Base-by-base conservation (phyloP, 2,329 filamentous ascomycete genomes). In the Chaetomiaceae sp. region DNA sequence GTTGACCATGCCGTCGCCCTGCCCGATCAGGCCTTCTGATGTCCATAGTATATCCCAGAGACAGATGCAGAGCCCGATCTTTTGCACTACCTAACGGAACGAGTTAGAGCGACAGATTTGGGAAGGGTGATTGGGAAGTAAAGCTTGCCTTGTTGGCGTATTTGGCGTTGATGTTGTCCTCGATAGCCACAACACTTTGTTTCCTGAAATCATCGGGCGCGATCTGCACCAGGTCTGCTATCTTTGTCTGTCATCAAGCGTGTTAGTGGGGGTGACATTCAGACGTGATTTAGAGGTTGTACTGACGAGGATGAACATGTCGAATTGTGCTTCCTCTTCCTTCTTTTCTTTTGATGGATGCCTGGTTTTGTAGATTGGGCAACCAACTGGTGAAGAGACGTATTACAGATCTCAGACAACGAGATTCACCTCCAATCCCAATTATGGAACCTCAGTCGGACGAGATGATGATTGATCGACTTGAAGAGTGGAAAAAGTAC, bases 111-210 rank as follows among this genome's bases (percentile, higher is more conserved):
- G 11, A n/a, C n/a, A 20, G 23, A n/a, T n/a, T 20, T 5, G 2
- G 17, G 11, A 12, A 15, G 6, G 4, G 22, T 20, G 17, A 4
- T 9, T 7, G n/a, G n/a, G 9, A 19, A 29, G 17, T 9, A 1
- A 44, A 15, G 4, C 51, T 47, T 44, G 89, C 87, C 72, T 92
- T 94, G 74, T 99, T 96, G 55, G 92, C 85, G 71, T 96, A 99
- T 73, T 99, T 99, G 59, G 85, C 80, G 69, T 99, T 97, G 73
- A 99, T 94, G 65, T 94, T 94, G 74, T 99, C 91, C 72, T 96
- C 91, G 59, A 99, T 89, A 1, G 91, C 90, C 59, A 91, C 81
- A 29, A 83, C 81, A 66, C 89, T 95, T 56, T 83, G 79, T 71
- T 94, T 94, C 57, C 84, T 81, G 67, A 97, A 96, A 68, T 96